Base-by-base conservation (phyloP, 2,329 filamentous ascomycete species). In the Ampelomyces quisqualis region DNA sequence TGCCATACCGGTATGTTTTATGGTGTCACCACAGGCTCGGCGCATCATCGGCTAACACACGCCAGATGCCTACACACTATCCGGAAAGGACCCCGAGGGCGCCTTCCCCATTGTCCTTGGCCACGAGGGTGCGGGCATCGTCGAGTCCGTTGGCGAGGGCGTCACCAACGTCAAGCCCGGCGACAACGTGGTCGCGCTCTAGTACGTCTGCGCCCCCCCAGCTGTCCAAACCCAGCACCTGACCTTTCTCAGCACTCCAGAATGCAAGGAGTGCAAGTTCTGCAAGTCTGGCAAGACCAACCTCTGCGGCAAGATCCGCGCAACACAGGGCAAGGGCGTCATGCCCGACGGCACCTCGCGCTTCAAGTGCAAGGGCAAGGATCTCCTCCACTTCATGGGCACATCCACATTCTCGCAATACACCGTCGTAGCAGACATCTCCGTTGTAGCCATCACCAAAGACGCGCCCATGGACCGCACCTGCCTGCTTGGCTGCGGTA, bases 201-300 rank as follows among this genome's bases (percentile, higher is more conserved):
- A 71, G 67, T 70, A 65, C 24, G 63, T 57, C 17, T n/a, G n/a
- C n/a, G n/a, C n/a, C n/a, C 8, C 27, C n/a, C 19, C 15, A 31
- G n/a, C 26, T 14, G 17, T 10, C 13, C 20, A 1, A 17, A 11
- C n/a, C 5, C 7, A 21, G 26, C 19, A 23, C 7, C 60, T 65
- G 41, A 64, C 53, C 47, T 24, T 5, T 18, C 23, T 23, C 64
- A 95, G 90, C 78, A 97, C 90, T 32, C 93, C 93, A 54, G 91
- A 97, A 77, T 97, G 93, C 77, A 79, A 82, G 58, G 91, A 97
- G 73, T 98, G 93, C 84, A 97, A 97, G 78, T 97, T 97, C 81
- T 98, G 93, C 85, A 93, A 89, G 73, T 97, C 91, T 28, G 93
- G 91, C 75, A 98, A 98, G 84, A 97, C 91, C 64, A 95, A 97